Evolutionary conservation across 495 filamentous ascomycete species (phyloP), one percentile per base, ranked within the genome.

Genomic region (Penicillium coprophilum): DNA sequence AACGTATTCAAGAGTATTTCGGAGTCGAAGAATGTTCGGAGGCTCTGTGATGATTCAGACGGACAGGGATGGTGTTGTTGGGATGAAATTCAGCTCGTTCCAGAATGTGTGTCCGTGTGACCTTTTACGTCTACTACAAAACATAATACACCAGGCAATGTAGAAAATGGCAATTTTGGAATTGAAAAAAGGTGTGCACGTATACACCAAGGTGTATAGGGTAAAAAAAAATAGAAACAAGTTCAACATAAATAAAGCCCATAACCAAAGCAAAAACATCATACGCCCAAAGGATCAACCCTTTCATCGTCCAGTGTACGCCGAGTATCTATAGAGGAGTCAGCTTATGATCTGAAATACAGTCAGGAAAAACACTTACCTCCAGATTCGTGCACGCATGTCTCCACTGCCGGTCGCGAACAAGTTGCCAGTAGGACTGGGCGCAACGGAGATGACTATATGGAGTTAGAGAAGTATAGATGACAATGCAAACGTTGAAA

Each of bases 321-420:
- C 67, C 54, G 72, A 75, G 63, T 77, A 77, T 71, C 76, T 77
- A 57, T 30, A 45, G 10, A 43, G 38, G 19, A 34, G 47, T 45
- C 17, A 59, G 38, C 32, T 52, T 43, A 55, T 10, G 21, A 45
- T 30, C 52, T 47, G 31, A 34, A 45, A 67, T 15, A 39, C 36
- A 39, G 21, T 41, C 27, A 31, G 28, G 27, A 46, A 44, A 43
- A 49, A 61, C 17, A 43, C 83, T 65, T 81, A 92, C 64, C 84
- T 88, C 91, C 91, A 96, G 73, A 96, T 95, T 71, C 91, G 84
- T 27, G 90, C 91, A 59, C 89, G 82, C 88, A 92, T 93, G 69
- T 96, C 91, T 62, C 91, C 91, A 62, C 88, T 91, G 45, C 90
- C 91, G 19, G 91, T 96, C 43, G 91, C 91, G 64, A 96, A 95